phyloP scores from a whole-genome alignment of 129 eudicot genomes.

The Mikania micrantha region DNA sequence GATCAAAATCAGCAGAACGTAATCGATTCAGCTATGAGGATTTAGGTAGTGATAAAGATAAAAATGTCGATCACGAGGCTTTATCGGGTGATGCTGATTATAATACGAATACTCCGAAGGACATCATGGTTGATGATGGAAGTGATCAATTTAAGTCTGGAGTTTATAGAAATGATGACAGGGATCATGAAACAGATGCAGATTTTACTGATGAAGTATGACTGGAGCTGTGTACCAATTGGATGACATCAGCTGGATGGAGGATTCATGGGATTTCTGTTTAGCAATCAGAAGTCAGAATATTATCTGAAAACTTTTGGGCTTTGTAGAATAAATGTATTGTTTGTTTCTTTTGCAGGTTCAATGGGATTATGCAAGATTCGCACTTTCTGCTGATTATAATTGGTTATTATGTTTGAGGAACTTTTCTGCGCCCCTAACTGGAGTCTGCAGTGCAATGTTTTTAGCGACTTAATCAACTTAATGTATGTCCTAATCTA shows the following conservation, averaged over 20 bases:
- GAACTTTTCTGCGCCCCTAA: too few species aligned
- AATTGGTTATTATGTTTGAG: constrained; percentile 30
- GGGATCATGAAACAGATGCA: constrained; percentile 26
- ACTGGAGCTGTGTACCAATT: constrained; percentile 1
- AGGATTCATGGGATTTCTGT: constrained; percentile 19
- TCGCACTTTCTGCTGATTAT: constrained; percentile 32
- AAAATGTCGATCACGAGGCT: constrained; percentile 18
- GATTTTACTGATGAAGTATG: constrained; percentile 19
- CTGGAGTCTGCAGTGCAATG: constrained; percentile 43
- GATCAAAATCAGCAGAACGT: constrained; percentile 56
- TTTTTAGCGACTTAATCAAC: constrained; percentile 49
- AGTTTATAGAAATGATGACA: constrained; percentile 13
- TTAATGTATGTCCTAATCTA: constrained; percentile 53
- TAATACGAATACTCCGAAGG: constrained; percentile 1
- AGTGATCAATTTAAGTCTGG: constrained; percentile 20
- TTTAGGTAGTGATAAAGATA: constrained; percentile 18
- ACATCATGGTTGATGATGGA: constrained; percentile 27
- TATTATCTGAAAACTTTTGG: constrained; percentile 31
- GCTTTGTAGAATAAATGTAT: constrained; percentile 38
- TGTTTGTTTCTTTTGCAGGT: constrained; percentile 69
- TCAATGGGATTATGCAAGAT: constrained; percentile 16
- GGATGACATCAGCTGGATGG: constrained; percentile 14
- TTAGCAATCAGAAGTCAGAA: constrained; percentile 22
- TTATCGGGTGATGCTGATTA: constrained; percentile 34
- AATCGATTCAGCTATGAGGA: constrained; percentile 17